phyloP scores from a whole-genome alignment of 208 protist species.

The Herpetomonas samuelpessoai region DNA sequence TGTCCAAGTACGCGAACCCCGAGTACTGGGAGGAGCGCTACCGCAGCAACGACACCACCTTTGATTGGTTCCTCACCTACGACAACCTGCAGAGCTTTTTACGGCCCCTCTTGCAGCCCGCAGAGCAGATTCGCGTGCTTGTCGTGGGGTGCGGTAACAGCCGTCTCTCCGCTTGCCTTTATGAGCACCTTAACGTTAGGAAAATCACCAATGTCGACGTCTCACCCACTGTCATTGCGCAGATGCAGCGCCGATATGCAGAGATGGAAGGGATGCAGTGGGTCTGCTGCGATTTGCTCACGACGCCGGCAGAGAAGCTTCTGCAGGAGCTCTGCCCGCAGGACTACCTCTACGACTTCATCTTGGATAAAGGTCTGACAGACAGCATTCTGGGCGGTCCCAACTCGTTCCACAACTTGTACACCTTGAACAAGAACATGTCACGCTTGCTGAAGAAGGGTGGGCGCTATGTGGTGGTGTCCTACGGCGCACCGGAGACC shows the following conservation, averaged over 20 bases:
- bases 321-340: slow-evolving; percentile 72
- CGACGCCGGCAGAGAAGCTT: slow-evolving; percentile 76
- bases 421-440: slow-evolving; percentile 87
- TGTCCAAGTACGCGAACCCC: slow-evolving; percentile 90
- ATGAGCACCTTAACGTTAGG: slow-evolving; percentile 82
- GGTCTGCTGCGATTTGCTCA: slow-evolving; percentile 76
- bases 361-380: slow-evolving; percentile 87
- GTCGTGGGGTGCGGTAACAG: slow-evolving; percentile 91
- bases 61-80: slow-evolving; percentile 91
- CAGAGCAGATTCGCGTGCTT: slow-evolving; percentile 76
- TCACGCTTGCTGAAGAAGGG: slow-evolving; percentile 86
- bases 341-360: slow-evolving; percentile 86
- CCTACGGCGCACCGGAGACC: slow-evolving; percentile 88
- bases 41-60: slow-evolving; percentile 88
- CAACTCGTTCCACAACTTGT: slow-evolving; percentile 90
- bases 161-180: slow-evolving; percentile 72
- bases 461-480: slow-evolving; percentile 78
- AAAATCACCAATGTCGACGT: slow-evolving; percentile 91
- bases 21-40: slow-evolving; percentile 94
- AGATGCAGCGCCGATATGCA: slow-evolving; percentile 86
- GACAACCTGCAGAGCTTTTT: slow-evolving; percentile 84
- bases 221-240: slow-evolving; percentile 79
- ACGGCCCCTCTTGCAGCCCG: slow-evolving; percentile 65
- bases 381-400: slow-evolving; percentile 83
- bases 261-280: slow-evolving; percentile 89